phyloP scores from a whole-genome alignment of 2,329 filamentous ascomycete genomes.

The Sporothrix pallida region DNA sequence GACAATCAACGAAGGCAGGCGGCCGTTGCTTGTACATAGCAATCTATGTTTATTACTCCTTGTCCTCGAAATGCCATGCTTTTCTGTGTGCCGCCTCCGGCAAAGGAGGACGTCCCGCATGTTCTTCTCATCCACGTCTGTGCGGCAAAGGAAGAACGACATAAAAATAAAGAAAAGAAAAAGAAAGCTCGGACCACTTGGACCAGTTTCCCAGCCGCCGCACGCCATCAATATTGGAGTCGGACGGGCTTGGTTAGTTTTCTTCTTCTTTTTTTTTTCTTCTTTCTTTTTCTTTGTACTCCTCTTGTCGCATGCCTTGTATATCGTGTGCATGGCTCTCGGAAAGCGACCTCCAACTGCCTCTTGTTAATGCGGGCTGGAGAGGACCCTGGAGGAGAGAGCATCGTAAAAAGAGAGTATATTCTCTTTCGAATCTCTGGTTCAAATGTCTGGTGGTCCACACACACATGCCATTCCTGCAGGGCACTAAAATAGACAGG shows the following conservation, averaged over 20 bases:
- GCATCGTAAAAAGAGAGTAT: neutral
- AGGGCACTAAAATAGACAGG: conserved; percentile 19
- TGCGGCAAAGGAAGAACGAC: neutral
- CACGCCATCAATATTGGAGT: neutral
- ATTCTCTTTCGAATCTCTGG: neutral
- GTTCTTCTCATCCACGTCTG: neutral
- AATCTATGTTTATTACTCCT: neutral
- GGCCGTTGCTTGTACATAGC: neutral
- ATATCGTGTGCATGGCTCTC: conserved; percentile 8
- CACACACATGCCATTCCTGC: conserved; percentile 27
- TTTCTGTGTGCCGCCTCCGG: neutral
- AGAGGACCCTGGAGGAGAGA: neutral
- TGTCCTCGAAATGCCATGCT: neutral
- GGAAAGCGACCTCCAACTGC: neutral
- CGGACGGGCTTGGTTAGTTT: neutral
- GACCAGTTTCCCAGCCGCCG: conserved; percentile 5
- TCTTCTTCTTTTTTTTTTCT: neutral
- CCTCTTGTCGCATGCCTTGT: neutral
- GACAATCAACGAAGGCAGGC: neutral
- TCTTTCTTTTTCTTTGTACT: neutral
- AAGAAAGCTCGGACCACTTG: conserved; percentile 3
- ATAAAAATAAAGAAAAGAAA: neutral
- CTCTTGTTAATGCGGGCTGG: conserved; percentile 11
- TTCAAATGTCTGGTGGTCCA: neutral
- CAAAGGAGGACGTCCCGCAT: conserved; percentile 11